Percentiles rank a stretch among this genome's conserved stretches.
phyloP scores from a whole-genome alignment of 2,329 filamentous ascomycete genomes.

The Claviceps africana region DNA sequence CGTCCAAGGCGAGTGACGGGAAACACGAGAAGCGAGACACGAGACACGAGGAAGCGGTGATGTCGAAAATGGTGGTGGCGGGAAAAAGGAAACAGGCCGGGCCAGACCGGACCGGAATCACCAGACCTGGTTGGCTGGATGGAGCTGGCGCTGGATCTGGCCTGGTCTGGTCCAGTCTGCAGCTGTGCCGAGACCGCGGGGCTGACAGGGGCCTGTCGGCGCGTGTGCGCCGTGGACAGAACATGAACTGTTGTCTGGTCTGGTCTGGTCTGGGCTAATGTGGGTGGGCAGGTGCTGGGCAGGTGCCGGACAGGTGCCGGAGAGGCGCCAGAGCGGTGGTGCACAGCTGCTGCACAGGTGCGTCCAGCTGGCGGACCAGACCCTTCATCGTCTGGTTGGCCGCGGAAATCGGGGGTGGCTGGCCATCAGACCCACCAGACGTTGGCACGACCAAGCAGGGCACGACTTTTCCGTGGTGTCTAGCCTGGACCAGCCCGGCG shows the following conservation, averaged over 20 bases:
- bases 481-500: background rate
- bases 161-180: too few relatives aligned
- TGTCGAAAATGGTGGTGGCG: slow-evolving; percentile 20
- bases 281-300: too few relatives aligned
- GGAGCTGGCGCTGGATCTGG: background rate
- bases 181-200: too few relatives aligned
- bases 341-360: background rate
- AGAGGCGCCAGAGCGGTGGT: too few relatives aligned
- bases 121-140: background rate
- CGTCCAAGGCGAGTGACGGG: background rate
- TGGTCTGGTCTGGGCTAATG: too few relatives aligned
- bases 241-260: too few relatives aligned
- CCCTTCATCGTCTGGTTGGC: background rate
- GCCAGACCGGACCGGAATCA: background rate
- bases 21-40: background rate
- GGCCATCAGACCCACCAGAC: background rate
- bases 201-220: too few relatives aligned
- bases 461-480: too few relatives aligned
- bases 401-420: slow-evolving; percentile 2
- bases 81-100: slow-evolving; percentile 5
- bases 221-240: too few relatives aligned
- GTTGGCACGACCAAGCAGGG: background rate
- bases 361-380: background rate
- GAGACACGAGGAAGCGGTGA: slow-evolving; percentile 9
- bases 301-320: too few relatives aligned